Evolutionary conservation across 805 yeast species (phyloP).

Genomic region (Ogataea polymorpha): DNA sequence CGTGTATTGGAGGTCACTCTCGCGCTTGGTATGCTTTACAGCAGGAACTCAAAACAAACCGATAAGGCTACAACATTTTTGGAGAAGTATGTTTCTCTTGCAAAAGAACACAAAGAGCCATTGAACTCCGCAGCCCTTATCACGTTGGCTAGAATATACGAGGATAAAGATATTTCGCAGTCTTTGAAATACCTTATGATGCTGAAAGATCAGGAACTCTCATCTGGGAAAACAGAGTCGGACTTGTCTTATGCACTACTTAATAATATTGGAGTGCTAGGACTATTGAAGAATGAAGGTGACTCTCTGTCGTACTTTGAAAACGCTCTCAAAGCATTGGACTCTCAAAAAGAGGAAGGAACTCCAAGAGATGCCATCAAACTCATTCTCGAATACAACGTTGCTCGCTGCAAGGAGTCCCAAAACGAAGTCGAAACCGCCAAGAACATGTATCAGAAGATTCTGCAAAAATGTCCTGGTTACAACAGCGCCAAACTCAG

Average conservation of each 20-base stretch:
- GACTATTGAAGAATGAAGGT: constrained; percentile 48
- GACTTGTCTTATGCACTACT: constrained; percentile 56
- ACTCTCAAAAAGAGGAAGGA: constrained; percentile 21
- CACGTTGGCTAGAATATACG: constrained; percentile 67
- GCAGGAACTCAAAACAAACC: constrained; percentile 37
- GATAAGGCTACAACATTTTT: constrained; percentile 60
- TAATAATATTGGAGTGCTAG: constrained; percentile 83
- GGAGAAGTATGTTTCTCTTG: constrained; percentile 66
- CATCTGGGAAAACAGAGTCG: constrained; percentile 37
- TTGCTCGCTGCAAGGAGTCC: constrained; percentile 62
- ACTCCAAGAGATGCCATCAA: constrained; percentile 25
- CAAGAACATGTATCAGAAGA: constrained; percentile 45
- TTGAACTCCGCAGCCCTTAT: constrained; percentile 62
- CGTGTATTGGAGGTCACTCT: constrained; percentile 72
- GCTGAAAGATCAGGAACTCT: constrained; percentile 46
- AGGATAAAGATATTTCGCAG: constrained; percentile 60
- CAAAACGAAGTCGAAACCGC: constrained; percentile 29
- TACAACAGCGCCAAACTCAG: constrained; percentile 77
- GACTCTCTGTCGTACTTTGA: constrained; percentile 56
- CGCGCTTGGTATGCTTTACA: constrained; percentile 72
- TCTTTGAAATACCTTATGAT: constrained; percentile 55
- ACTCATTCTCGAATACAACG: constrained; percentile 60
- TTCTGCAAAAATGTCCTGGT: constrained; percentile 60
- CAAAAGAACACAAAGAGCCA: constrained; percentile 56
- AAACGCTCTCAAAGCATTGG: constrained; percentile 38